Evolutionary conservation across 2,329 filamentous ascomycete genomes (phyloP).

Genomic region (Eurotiales sp.): DNA sequence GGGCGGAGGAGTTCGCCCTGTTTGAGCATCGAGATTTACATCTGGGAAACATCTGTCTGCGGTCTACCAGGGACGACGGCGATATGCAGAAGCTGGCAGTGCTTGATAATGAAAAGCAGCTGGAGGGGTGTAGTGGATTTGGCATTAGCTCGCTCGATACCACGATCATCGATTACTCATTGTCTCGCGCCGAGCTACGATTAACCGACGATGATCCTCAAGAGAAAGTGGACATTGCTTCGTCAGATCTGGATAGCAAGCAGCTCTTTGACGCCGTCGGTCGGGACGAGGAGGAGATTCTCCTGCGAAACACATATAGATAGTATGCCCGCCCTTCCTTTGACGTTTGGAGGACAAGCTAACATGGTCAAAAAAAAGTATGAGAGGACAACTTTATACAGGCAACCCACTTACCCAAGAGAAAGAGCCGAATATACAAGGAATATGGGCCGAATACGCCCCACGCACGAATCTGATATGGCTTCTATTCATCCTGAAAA

Average conservation of each 20-base stretch:
- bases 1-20: constrained; percentile 56
- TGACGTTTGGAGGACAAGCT: not conserved
- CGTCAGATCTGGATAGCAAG: constrained; percentile 42
- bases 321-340: constrained; percentile 26
- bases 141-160: constrained; percentile 56
- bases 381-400: constrained; percentile 40
- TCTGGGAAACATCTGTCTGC: constrained; percentile 63
- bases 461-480: constrained; percentile 62
- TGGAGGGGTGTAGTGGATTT: constrained; percentile 40
- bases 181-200: constrained; percentile 56
- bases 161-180: constrained; percentile 65
- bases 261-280: constrained; percentile 41
- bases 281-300: constrained; percentile 37
- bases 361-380: constrained; percentile 24
- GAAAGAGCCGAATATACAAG: constrained; percentile 30
- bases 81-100: constrained; percentile 32
- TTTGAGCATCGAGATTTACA: constrained; percentile 67
- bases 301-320: constrained; percentile 41
- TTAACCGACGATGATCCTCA: constrained; percentile 22
- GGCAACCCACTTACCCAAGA: constrained; percentile 41
- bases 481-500: constrained; percentile 58
- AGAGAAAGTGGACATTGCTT: constrained; percentile 31
- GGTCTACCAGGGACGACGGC: constrained; percentile 29
- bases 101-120: constrained; percentile 25
- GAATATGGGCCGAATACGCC: constrained; percentile 53